Evolutionary conservation across 192 early-diverging fungal genomes (phyloP).

Genomic region (Jimgerdemannia flammicorona): DNA sequence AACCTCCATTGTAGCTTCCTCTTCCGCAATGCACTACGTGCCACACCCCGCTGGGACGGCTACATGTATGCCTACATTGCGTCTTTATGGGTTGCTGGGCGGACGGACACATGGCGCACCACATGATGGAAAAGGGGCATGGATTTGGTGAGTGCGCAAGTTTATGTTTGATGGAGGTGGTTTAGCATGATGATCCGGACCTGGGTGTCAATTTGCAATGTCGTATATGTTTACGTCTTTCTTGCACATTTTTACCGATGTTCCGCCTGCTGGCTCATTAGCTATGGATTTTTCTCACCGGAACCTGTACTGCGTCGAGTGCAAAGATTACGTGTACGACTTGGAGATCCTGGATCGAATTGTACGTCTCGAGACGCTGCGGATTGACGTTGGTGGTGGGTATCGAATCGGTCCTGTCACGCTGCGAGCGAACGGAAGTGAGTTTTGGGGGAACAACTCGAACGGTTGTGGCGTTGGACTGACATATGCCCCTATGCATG

Average conservation of each 20-base stretch:
- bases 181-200: neutral
- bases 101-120: conserved; percentile 46
- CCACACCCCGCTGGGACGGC: conserved; percentile 49
- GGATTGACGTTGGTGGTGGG: conserved; percentile 26
- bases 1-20: conserved; percentile 35
- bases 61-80: conserved; percentile 86
- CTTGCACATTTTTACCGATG: no score
- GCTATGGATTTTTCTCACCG: conserved; percentile 74
- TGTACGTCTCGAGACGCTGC: conserved; percentile 16
- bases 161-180: neutral
- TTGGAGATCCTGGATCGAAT: conserved; percentile 53
- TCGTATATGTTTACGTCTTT: no score
- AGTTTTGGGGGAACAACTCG: neutral
- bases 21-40: conserved; percentile 54
- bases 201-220: conserved; percentile 4
- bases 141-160: conserved; percentile 40
- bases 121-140: conserved; percentile 47
- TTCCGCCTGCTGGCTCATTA: conserved; percentile 13
- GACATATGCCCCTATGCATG: conserved; percentile 48
- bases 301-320: conserved; percentile 67
- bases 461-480: conserved; percentile 24
- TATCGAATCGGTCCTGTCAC: conserved; percentile 6
- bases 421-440: neutral
- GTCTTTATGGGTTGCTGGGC: conserved; percentile 77
- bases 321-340: conserved; percentile 87